Conservation (phyloP, 1,284 basidiomycete genomes). For the Cutaneotrichosporon cavernicola region DNA sequence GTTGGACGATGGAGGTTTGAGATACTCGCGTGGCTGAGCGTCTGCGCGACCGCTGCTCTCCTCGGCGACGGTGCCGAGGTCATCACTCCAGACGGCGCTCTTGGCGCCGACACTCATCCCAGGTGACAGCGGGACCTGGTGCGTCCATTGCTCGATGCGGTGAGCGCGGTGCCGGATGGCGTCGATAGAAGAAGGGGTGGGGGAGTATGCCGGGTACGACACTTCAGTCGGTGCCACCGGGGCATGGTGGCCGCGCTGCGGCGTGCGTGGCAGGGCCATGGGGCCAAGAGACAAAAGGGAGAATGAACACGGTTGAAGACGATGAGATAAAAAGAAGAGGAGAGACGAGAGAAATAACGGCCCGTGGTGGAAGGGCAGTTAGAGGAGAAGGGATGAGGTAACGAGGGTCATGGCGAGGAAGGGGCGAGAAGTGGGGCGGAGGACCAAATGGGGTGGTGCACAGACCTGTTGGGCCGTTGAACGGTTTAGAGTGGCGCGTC, state of each 20-base stretch:
- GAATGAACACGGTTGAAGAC: neutral
- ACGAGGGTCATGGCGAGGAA: neutral
- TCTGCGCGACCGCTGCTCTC: neutral
- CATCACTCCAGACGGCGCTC: constrained; percentile 10
- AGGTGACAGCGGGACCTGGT: constrained; percentile 7
- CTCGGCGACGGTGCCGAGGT: neutral
- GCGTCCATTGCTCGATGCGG: constrained; percentile 24
- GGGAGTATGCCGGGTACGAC: constrained; percentile 25
- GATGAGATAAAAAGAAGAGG: neutral
- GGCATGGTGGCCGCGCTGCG: neutral
- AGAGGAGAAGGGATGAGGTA: constrained; percentile 1
- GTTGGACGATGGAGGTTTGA: neutral
- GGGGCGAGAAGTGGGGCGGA: neutral
- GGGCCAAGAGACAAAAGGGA: neutral
- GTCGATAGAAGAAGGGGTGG: constrained; percentile 26
- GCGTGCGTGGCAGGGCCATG: constrained; percentile 7
- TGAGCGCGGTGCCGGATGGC: constrained; percentile 12
- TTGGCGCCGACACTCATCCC: constrained; percentile 6
- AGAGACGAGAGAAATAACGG: neutral
- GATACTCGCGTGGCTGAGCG: neutral
- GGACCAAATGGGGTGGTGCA: neutral
- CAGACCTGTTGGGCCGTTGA: neutral
- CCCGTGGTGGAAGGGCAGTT: neutral
- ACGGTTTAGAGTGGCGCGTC: neutral
- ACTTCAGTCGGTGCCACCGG: constrained; percentile 8